Evolutionary conservation across 2,329 filamentous ascomycete genomes (phyloP).

Genomic region (Lecanicillium sp.): DNA sequence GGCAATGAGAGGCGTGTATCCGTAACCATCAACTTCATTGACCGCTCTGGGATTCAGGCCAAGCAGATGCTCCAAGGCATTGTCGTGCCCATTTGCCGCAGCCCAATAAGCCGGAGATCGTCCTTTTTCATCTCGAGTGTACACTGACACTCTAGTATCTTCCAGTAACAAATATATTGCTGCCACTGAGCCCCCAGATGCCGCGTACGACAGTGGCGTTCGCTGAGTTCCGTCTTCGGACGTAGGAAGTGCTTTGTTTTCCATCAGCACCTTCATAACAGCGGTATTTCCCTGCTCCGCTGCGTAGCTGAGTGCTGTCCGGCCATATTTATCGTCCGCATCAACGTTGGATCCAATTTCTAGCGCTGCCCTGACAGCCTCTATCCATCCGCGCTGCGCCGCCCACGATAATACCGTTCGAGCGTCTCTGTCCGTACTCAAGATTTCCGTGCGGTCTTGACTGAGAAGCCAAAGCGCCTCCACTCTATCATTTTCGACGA

Average conservation of each 20-base stretch:
- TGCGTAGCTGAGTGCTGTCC: conserved; percentile 1
- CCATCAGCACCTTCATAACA: not conserved
- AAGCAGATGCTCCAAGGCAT: too few species aligned
- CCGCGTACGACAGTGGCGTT: conserved; percentile 5
- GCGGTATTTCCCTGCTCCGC: not conserved
- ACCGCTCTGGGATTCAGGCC: too few species aligned
- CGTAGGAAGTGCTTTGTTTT: not conserved
- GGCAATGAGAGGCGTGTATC: too few species aligned
- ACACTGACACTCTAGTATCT: not conserved
- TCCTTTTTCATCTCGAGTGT: not conserved
- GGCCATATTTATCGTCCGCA: not conserved
- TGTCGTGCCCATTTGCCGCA: not conserved
- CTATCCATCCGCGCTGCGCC: not conserved
- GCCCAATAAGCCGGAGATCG: not conserved
- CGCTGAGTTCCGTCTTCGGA: not conserved
- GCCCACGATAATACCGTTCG: conserved; percentile 2
- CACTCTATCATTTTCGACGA: not conserved
- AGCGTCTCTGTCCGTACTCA: not conserved
- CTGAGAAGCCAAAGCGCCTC: not conserved
- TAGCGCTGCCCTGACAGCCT: not conserved
- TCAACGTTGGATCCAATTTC: not conserved
- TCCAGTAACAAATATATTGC: not conserved
- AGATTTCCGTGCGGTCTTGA: not conserved
- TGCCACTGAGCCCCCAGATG: not conserved
- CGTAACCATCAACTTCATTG: too few species aligned